Conservation (phyloP, 495 filamentous ascomycete genomes). For the Aspergillus sclerotioniger region DNA sequence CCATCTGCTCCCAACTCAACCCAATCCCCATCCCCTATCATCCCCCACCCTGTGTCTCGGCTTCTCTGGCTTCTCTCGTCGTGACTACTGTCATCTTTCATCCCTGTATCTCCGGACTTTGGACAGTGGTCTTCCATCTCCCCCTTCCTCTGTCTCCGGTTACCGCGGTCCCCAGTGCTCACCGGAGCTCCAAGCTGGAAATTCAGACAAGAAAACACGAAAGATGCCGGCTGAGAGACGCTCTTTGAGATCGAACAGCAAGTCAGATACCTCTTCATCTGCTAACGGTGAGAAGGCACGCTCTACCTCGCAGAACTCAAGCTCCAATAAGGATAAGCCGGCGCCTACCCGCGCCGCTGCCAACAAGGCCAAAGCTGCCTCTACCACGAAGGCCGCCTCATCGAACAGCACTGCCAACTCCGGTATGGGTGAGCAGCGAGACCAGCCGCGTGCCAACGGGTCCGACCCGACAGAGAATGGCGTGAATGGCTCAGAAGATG, state of each 20-base stretch:
- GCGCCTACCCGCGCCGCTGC: constrained; percentile 45
- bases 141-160: constrained; percentile 31
- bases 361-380: constrained; percentile 46
- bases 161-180: constrained; percentile 31
- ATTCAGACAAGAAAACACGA: constrained; percentile 19
- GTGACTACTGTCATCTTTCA: constrained; percentile 19
- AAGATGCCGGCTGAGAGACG: constrained; percentile 58
- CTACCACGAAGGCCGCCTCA: constrained; percentile 44
- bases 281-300: constrained; percentile 56
- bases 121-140: constrained; percentile 12
- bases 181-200: constrained; percentile 34
- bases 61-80: constrained; percentile 20
- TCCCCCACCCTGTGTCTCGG: constrained; percentile 19
- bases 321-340: constrained; percentile 48
- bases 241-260: constrained; percentile 56
- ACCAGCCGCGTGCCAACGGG: constrained; percentile 70
- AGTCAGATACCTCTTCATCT: constrained; percentile 53
- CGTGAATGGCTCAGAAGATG: constrained; percentile 71
- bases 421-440: constrained; percentile 49
- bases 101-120: constrained; percentile 18
- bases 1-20: constrained; percentile 26
- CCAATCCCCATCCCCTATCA: constrained; percentile 15
- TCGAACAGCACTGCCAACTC: constrained; percentile 44
- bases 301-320: constrained; percentile 51
- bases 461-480: constrained; percentile 72